Evolutionary conservation across 2,329 filamentous ascomycete genomes (phyloP), one percentile per base, ranked within the genome.

Genomic region (Colletotrichum cereale): DNA sequence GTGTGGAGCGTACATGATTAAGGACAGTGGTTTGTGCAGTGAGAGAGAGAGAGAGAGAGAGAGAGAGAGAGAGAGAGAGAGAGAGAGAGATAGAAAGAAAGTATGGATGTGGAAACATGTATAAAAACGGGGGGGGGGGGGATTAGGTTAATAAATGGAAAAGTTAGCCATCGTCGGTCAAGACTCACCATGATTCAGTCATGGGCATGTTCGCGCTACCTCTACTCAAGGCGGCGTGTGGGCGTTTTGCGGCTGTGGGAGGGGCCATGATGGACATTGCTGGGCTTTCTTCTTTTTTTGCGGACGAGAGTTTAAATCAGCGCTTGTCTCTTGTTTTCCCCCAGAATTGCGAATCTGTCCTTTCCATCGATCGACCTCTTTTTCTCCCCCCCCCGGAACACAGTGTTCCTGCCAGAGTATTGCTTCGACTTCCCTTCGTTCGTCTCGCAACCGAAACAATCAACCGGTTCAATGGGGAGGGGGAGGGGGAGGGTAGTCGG

Each of bases 241-340:
- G 34, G 62, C 68, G 65, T 63, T 71, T 71, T 58, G 65, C 68
- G 52, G 65, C 68, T 26, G 65, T 63, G 63, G 68, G 65, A 68
- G 68, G 68, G 53, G 68, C 65, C 68, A 71, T 71, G 52, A 42
- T 64, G 62, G 48, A 63, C 31, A 36, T n/a, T 36, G 47, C 29
- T 38, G 55, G 38, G 36, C 38, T 70, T 70, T 42, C 64, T 67
- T 68, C 65, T 68, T 63, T 57, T 56, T 58, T 67, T 58, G 34
- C n/a, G 38, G 44, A 21, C 61, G n/a, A 14, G 40, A 16, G 34
- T 29, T 18, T 58, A 55, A 62, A 67, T 71, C 58, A 68, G 68
- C 68, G 64, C 24, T 8, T 55, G 57, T 68, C 52, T 71, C 50
- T 44, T 38, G 40, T 21, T 62, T 52, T 61, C 58, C 47, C 61